A percentile compares a stretch with the other conserved stretches of the same genome.
These are phyloP conservation scores for Solanum chiquidenum DNA, from an alignment of 257 asterid species.

Conservation along the genomic window DNA sequence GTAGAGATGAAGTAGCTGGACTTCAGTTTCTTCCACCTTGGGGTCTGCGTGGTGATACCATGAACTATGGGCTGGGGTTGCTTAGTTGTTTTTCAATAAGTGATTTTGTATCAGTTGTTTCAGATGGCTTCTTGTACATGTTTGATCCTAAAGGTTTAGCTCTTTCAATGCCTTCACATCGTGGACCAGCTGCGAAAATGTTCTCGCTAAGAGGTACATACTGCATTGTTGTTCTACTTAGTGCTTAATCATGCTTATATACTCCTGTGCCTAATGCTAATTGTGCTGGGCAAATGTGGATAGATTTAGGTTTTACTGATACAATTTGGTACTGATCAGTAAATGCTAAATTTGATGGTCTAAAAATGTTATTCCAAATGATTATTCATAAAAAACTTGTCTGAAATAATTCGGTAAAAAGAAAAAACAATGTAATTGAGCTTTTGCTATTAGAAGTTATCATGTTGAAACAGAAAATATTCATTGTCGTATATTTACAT, in stretches of 20 bases:
- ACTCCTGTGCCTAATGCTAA: background rate
- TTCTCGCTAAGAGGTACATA: conserved; percentile 70
- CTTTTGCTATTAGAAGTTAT: background rate
- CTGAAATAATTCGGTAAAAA: background rate
- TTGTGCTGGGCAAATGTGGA: background rate
- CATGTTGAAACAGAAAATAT: background rate
- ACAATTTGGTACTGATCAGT: background rate
- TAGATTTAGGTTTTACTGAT: background rate
- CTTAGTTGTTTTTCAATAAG: conserved; percentile 84
- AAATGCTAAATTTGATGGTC: background rate
- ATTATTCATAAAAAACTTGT: background rate
- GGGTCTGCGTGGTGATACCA: conserved; percentile 74
- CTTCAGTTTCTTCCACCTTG: conserved; percentile 96
- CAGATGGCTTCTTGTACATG: conserved; percentile 85
- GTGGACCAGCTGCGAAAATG: conserved; percentile 78
- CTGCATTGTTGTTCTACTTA: background rate
- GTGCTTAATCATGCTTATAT: conserved; percentile 1
- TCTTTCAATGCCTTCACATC: conserved; percentile 52
- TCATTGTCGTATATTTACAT: background rate
- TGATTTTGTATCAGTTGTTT: conserved; percentile 74
- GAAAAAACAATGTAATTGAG: background rate
- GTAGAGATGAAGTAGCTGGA: conserved; percentile 81
- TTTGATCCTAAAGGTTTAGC: conserved; percentile 92
- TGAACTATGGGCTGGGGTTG: conserved; percentile 88
- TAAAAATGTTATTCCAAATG: background rate